Evolutionary conservation across 495 filamentous ascomycete genomes (phyloP), one percentile per base, ranked within the genome.

Genomic region (Penicillium cinerascens): DNA sequence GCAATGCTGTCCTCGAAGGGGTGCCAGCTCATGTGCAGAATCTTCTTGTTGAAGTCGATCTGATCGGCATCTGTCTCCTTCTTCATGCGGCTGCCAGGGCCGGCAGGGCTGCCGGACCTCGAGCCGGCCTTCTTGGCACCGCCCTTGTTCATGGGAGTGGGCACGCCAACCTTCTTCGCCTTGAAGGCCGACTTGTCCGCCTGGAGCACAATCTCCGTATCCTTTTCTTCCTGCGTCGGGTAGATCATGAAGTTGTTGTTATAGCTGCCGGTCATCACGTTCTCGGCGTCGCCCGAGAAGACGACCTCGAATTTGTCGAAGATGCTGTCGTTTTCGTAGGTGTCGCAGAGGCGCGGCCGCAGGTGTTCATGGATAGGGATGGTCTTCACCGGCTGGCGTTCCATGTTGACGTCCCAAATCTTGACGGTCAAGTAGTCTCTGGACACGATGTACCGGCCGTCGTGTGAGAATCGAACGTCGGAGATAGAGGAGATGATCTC

Each of bases 241-340:
- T 98, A 98, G 61, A 98, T 98, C 93, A 98, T 98, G 79, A 98
- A 98, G 75, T 98, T 98, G 75, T 98, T 98, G 82, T 98, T 98
- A 78, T 98, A 98, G 67, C 89, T 95, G 59, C 93, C 93, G 6
- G 93, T 98, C 93, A 98, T 98, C 52, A 97, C 93, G 63, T 98
- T 97, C 77, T 95, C 92, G 8, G 91, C 91, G 69, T 97, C 93
- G 15, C 93, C 93, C 3, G 92, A 97, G 73, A 98, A 97, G 36
- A 97, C 95, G 50, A 98, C 93, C 74, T 98, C 93, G 58, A 98
- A 98, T 70, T 98, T 98, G 79, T 98, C 93, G 63, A 98, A 98
- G 65, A 98, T 98, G 70, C 90, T 95, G 66, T 98, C 93, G 57
- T 98, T 98, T 72, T 98, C 93, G 65, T 98, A 98, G 6, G 93